Evolutionary conservation across 1,284 basidiomycete species (phyloP), one percentile per base, ranked within the genome.

Genomic region (Pholiota adiposa): DNA sequence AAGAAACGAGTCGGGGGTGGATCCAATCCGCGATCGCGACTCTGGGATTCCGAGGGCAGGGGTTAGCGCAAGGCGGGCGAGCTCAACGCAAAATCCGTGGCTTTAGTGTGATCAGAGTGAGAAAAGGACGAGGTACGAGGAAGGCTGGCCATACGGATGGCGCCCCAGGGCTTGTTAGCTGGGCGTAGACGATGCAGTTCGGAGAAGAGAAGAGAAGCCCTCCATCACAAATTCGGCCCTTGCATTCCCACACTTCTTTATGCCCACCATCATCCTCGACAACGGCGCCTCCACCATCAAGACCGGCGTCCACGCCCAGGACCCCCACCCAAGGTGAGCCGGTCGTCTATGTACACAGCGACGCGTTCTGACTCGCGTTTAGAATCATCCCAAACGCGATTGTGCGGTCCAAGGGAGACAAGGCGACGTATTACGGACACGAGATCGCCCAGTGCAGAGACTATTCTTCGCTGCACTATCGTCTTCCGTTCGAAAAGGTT

Each of bases 221-320:
- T 14, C 36, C 36, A 38, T 14, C 4, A 16, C 36, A n/a, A n/a
- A n/a, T n/a, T n/a, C n/a, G n/a, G n/a, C n/a, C n/a, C n/a, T n/a
- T n/a, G n/a, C n/a, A n/a, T n/a, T n/a, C n/a, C n/a, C n/a, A n/a
- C n/a, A n/a, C n/a, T 29, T 44, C 41, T 33, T 75, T 38, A 64
- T 74, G 43, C 73, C 80, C 2, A 79, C 86, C 16, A 77, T 94
- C 60, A 80, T 96, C 8, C 80, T 96, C 44, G 94, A 96, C 71
- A 97, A 96, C 73, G 94, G 94, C 44, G 94, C 86, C 9, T 86
- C 83, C 56, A 85, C 84, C 2, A 88, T 96, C 74, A 97, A 96
- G 71, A 83, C 85, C 9, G 90, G 92, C 1, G 50, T 80, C n/a
- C 71, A 84, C 16, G 74, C 79, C 14, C 67, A 71, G 55, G 72